phyloP scores from a whole-genome alignment of 2,329 filamentous ascomycete genomes.

The Xylariaceae sp. region DNA sequence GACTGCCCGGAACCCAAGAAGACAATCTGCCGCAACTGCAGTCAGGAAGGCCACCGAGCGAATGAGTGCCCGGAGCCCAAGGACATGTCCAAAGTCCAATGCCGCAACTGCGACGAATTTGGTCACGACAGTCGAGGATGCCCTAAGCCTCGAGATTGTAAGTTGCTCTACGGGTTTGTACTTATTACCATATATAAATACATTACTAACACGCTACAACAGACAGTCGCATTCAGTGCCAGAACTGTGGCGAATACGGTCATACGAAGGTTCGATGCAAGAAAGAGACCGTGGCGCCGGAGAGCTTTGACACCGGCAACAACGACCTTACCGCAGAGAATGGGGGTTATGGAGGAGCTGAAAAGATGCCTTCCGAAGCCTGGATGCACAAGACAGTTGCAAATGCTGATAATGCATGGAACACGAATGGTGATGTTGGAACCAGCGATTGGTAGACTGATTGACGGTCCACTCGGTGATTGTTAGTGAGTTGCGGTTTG shows the following conservation, averaged over 20 bases:
- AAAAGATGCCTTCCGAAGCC: neutral
- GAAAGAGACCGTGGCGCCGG: constrained; percentile 27
- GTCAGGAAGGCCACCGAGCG: constrained; percentile 64
- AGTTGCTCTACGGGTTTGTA: constrained; percentile 31
- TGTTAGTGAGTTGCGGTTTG: neutral
- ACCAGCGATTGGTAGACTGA: neutral
- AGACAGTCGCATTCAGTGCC: constrained; percentile 63
- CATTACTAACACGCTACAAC: constrained; percentile 31
- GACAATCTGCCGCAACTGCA: constrained; percentile 65
- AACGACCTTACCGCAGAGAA: neutral
- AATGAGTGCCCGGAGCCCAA: constrained; percentile 63
- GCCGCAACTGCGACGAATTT: constrained; percentile 58
- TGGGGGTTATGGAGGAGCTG: constrained; percentile 12
- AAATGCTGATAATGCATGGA: neutral
- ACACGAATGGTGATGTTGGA: neutral
- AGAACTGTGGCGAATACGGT: constrained; percentile 59
- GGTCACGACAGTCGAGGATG: constrained; percentile 58
- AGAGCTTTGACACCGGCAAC: constrained; percentile 15
- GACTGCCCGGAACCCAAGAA: constrained; percentile 57
- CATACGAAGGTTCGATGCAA: constrained; percentile 50
- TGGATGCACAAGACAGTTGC: constrained; percentile 12
- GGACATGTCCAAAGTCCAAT: constrained; percentile 49
- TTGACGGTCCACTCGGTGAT: neutral
- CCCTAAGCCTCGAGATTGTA: constrained; percentile 62
- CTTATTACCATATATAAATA: neutral